Conservation (phyloP, 106 monocot species). For the Gastrodia elata region DNA sequence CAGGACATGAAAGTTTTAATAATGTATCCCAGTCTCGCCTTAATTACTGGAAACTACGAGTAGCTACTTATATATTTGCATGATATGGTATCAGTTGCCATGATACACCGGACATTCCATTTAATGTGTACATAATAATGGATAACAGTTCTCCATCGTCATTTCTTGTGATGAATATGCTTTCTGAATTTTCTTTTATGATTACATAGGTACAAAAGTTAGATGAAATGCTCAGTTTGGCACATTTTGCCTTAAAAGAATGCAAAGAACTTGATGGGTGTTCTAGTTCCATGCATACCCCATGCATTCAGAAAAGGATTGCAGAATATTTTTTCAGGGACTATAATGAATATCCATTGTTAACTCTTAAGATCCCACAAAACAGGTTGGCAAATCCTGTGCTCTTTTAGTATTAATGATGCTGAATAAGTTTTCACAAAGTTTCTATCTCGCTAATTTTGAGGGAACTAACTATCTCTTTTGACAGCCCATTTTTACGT, state of each 20-base stretch:
- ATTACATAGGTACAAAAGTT: slow-evolving; percentile 60
- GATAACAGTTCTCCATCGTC: neutral
- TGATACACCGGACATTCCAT: neutral
- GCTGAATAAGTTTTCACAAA: too few species aligned
- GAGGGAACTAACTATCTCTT: neutral
- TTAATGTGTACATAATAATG: neutral
- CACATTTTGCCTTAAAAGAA: slow-evolving; percentile 59
- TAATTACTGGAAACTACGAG: too few species aligned
- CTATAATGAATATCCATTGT: slow-evolving; percentile 4
- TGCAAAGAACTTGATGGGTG: slow-evolving; percentile 62
- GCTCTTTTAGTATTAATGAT: neutral
- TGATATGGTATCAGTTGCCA: too few species aligned
- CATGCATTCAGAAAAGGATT: slow-evolving; percentile 69
- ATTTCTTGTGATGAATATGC: too few species aligned
- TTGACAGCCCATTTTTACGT: slow-evolving; percentile 70
- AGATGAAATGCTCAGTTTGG: slow-evolving; percentile 71
- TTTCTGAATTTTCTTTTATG: neutral
- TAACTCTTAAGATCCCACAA: slow-evolving; percentile 11
- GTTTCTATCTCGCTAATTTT: too few species aligned
- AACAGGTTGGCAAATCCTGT: slow-evolving; percentile 43
- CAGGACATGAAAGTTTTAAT: neutral
- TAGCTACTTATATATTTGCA: too few species aligned
- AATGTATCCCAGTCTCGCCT: neutral
- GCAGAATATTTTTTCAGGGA: slow-evolving; percentile 50
- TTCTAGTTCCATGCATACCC: slow-evolving; percentile 57